These are phyloP conservation scores for Capsella bursapastoris DNA, from an alignment of 345 rosid species.

Conservation along the genomic window DNA sequence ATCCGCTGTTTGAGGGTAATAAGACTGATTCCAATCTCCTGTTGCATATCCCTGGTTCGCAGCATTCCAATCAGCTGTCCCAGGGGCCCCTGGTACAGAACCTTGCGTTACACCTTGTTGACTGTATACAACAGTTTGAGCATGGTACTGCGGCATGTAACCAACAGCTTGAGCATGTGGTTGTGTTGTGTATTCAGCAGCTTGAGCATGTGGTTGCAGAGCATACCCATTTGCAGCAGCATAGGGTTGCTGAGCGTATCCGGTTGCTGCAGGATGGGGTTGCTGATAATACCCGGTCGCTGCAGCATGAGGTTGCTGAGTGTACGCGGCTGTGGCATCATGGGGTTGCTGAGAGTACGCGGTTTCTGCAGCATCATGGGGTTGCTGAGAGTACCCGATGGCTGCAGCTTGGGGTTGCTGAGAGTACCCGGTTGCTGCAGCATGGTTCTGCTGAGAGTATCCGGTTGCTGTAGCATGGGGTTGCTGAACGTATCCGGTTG, in stretches of 20 bases:
- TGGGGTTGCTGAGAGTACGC: conserved; percentile 17
- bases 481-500: conserved; percentile 21
- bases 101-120: conserved; percentile 36
- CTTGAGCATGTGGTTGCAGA: conserved; percentile 11
- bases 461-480: background rate
- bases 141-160: conserved; percentile 18
- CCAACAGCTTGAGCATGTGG: conserved; percentile 27
- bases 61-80: conserved; percentile 38
- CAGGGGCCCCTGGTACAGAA: conserved; percentile 15
- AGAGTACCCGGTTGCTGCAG: background rate
- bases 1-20: conserved; percentile 30
- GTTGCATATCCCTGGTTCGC: conserved; percentile 40
- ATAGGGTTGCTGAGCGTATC: background rate
- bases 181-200: conserved; percentile 16
- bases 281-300: background rate
- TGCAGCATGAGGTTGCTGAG: conserved; percentile 13
- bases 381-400: conserved; percentile 17
- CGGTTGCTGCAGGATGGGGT: background rate
- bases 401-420: conserved; percentile 14
- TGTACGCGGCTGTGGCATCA: background rate
- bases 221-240: background rate
- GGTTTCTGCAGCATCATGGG: background rate
- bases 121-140: conserved; percentile 26
- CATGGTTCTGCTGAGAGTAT: conserved; percentile 15
- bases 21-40: conserved; percentile 43